Evolutionary conservation across 345 rosid genomes (phyloP), one percentile per base, ranked within the genome.

Genomic region (Kernera saxatilis): DNA sequence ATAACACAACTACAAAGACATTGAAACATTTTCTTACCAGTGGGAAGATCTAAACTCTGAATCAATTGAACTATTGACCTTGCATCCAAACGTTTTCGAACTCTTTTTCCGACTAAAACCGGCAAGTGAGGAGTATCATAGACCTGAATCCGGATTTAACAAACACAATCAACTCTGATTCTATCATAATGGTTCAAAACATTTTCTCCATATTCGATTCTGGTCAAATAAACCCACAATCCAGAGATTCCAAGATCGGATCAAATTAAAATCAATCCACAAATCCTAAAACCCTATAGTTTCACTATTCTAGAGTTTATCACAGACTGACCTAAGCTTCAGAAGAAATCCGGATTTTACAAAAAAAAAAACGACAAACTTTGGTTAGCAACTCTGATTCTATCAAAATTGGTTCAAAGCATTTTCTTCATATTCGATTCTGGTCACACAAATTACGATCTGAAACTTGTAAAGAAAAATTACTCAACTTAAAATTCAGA

Each of bases 111-210:
- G 61, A 91, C 91, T 65, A 78, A 67, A 30, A 91, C 82, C 35
- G 84, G 84, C 77, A 91, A 67, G 74, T 67, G 70, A 50, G 98
- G 98, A 35, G 94, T 71, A 83, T 93, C 97, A 83, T 78, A 93
- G 17, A 88, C 98, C 97, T 93, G 68, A 40, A 4, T 44, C 69
- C 59, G 48, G 27, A 70, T 50, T 70, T 27, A 36, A 37, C 22
- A 25, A 53, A 30, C 39, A 53, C 7, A 52, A 15, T 21, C 21
- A 30, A 25, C 5, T 60, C 33, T 3, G 21, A 60, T 5, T 58
- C 23, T 40, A 23, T 32, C 41, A 56, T 11, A 6, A 30, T 30
- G 33, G 3, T 17, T 55, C n/a, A 27, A 3, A 27, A 3, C 5
- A 27, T 27, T 27, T 27, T 6, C 61, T 33, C 33, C 43, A 33